A percentile compares a stretch with the other conserved stretches of the same genome.
Evolutionary conservation across 176 grass and related monocot species (phyloP).

Genomic region (Aegilops speltoides): DNA sequence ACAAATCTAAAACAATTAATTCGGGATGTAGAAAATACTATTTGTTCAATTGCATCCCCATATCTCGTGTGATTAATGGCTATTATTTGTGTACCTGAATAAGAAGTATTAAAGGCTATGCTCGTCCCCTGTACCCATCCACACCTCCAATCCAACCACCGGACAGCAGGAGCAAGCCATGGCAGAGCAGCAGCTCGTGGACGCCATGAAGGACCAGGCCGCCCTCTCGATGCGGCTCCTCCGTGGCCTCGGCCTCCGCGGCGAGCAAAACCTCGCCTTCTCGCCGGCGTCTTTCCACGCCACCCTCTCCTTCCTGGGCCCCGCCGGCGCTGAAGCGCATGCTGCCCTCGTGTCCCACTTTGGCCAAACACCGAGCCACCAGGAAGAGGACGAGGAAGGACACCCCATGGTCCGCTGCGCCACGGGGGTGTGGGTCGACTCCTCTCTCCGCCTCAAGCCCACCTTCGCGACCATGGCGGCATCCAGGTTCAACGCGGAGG

Average conservation of each 20-base stretch:
- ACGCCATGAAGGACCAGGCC: neutral
- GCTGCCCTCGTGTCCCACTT: neutral
- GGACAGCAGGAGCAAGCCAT: neutral
- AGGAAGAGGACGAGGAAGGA: neutral
- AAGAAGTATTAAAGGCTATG: no score
- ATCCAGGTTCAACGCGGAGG: neutral
- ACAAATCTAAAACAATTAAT: no score
- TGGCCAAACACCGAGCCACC: no score
- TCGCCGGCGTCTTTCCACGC: conserved; percentile 14
- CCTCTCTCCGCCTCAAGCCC: neutral
- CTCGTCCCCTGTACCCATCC: no score
- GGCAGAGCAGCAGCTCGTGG: neutral
- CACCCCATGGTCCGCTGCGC: neutral
- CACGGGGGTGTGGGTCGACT: conserved; percentile 26
- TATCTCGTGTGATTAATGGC: no score
- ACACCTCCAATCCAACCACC: no score
- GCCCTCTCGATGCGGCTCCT: neutral
- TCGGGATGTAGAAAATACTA: no score
- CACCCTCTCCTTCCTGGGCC: conserved; percentile 17
- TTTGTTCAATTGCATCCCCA: no score
- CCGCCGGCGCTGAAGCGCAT: neutral
- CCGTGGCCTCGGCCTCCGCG: neutral
- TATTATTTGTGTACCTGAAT: no score
- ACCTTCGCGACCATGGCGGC: neutral
- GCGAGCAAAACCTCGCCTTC: neutral